Base-by-base conservation (phyloP, 257 asterid genomes). In the Scutellaria baicalensis region DNA sequence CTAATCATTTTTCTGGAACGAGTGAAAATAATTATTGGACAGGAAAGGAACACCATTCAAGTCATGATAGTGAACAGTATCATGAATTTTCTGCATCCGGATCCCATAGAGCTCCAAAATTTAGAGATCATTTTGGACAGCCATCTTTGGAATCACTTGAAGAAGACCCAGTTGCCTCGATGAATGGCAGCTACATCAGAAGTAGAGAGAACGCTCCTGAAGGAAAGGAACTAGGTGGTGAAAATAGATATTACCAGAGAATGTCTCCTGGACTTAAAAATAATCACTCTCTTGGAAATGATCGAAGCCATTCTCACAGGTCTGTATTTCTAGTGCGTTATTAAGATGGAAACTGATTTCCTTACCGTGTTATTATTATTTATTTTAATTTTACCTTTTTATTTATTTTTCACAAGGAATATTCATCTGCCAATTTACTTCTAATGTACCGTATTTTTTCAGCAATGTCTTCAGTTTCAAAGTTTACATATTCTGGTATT, bases 261-360 rank as follows among this genome's bases (percentile, higher is more conserved):
- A 76, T 74, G 83, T 86, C 95, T 31, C 91, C 87, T 20, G 89
- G 80, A 70, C 77, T 72, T 62, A 86, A 78, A 49, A 75, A 62
- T 73, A 70, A 69, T 68, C 82, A 57, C 16, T 64, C 84, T 56
- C 83, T 74, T 14, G 91, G 84, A 63, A 76, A 78, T 66, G 77
- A 75, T 47, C 77, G 78, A 76, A 79, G 76, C 55, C 78, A 65
- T 43, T 59, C 92, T 52, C 82, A 70, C 61, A 88, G 97, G 97
- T 88, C 27, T 67, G 83, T 44, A 18, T 72, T n/a, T 72, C 61
- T 66, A 11, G 50, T 9, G 21, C 58, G 38, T 61, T 35, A 36
- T 54, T 63, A 11, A 55, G n/a, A 63, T 62, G 55, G 52, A 56
- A 72, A 51, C 45, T 64, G 50, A 43, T 45, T 66, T 43, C 64